Percentiles rank a stretch among this genome's conserved stretches.
Conservation (phyloP, 2,329 filamentous ascomycete genomes). For the Coniochaeta sp. region DNA sequence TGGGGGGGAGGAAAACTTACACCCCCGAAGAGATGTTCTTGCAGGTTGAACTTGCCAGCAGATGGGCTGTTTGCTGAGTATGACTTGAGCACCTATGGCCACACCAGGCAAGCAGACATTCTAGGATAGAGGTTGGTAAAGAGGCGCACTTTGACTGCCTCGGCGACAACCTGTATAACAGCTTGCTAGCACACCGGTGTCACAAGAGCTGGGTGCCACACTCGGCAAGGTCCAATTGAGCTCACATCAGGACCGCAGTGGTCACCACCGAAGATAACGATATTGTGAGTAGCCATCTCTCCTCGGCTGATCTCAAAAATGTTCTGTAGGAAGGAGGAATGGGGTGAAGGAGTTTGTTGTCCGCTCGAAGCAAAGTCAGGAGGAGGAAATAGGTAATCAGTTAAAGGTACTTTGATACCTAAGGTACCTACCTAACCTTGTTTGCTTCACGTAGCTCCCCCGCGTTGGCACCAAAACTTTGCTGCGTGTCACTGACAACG, state of each 20-base stretch:
- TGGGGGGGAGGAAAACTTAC: conserved; percentile 46
- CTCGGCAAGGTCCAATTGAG: conserved; percentile 9
- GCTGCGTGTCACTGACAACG: not conserved
- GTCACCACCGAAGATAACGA: conserved; percentile 77
- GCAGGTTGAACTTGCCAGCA: conserved; percentile 74
- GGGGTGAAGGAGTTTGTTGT: not conserved
- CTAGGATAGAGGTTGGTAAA: not conserved
- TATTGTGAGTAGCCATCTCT: conserved; percentile 58
- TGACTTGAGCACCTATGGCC: conserved; percentile 62
- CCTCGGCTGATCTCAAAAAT: not conserved
- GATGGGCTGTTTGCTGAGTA: conserved; percentile 65
- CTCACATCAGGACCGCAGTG: conserved; percentile 77
- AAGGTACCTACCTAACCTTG: too few species aligned
- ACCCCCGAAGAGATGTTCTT: conserved; percentile 85
- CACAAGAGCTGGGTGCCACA: not conserved
- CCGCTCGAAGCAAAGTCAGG: not conserved
- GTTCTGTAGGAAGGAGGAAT: not conserved
- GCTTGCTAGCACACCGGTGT: conserved; percentile 11
- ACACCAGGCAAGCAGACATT: not conserved
- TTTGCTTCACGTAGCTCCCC: not conserved
- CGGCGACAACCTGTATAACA: conserved; percentile 62
- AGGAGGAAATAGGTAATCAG: not conserved
- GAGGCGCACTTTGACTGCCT: conserved; percentile 68
- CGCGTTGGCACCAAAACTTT: not conserved
- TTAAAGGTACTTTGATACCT: not conserved